Evolutionary conservation across 2,329 filamentous ascomycete genomes (phyloP), one percentile per base, ranked within the genome.

Genomic region (Onygena corvina): DNA sequence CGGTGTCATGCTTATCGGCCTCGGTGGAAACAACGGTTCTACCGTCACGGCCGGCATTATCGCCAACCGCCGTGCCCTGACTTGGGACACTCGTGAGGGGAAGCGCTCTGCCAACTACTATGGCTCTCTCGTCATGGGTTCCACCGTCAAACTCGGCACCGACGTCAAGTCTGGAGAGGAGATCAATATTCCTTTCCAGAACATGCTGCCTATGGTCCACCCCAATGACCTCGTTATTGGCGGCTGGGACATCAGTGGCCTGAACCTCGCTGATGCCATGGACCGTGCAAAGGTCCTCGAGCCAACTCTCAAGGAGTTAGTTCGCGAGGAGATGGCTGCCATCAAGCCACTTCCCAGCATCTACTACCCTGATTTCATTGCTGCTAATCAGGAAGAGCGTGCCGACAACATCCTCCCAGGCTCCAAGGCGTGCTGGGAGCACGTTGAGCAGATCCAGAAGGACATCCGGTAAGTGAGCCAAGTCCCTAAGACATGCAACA

Each of bases 281-380:
- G 90, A 98, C 67, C 86, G 92, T 62, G 90, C 92, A 57, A 81
- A 84, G 65, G 92, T 98, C 48, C 81, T 98, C 48, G 90, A 96
- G 73, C 92, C 92, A n/a, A 83, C 86, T 25, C 77, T 98, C 62
- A 98, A 98, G 78, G 72, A 75, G 50, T 77, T 85, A 61, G 84
- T 98, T 60, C 83, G 81, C 71, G 94, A 96, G 77, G 86, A 96
- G 72, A 90, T 96, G 88, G 73, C 81, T 53, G 74, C 75, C 59
- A 85, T 96, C 81, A 81, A 83, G 59, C 92, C 92, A 25, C 79
- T 96, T 55, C 90, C 88, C 20, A 90, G 85, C 69, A 84, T 96
- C 71, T 98, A 98, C 79, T 98, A 98, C 69, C 92, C 92, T 1
- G 92, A 96, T 71, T 98, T 98, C 75, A 98, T 98, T 64, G 92